Evolutionary conservation across 1,284 basidiomycete species (phyloP), one percentile per base, ranked within the genome.

Genomic region (Paramarasmius palmivorus): DNA sequence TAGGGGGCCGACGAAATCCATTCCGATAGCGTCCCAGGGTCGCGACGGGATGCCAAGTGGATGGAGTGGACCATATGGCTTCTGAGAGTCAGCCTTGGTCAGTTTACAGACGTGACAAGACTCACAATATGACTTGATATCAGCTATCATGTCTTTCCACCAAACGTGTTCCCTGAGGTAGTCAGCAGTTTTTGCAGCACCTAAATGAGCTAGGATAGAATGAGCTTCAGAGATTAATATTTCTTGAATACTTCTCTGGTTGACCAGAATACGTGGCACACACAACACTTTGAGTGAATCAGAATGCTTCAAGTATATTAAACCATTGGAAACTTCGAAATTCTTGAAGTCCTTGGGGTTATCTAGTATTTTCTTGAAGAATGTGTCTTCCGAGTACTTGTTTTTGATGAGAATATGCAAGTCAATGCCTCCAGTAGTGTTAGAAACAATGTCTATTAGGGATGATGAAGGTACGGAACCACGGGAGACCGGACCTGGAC

Each of bases 1-100:
- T 9, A 76, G 53, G 0, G 69, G 72, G 2, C 72, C 69, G 1
- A 74, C 66, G 45, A 73, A 74, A 53, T 74, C 72, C 14, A 74
- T 66, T 0, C 64, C 67, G 0, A 73, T 68, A 1, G 60, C 26
- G 29, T 68, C 57, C 67, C 67, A 71, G 9, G 69, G 67, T 2
- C 48, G 25, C 0, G 25, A 52, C 3, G 65, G 63, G 0, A 67
- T 60, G 17, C 51, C 53, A 4, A 70, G 42, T 1, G 63, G 36
- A 9, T 62, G 49, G 10, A 70, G 51, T 17, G 63, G 37, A 12
- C 68, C 68, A 34, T 59, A 61, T 5, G 66, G 66, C 20, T 53
- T 54, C 37, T 61, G 58, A 35, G 57, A 66, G 10, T 17, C 36
- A 2, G 63, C 51, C 49, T 71, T 71, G n/a, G 56, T 58, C 2